Percentiles rank a stretch among this genome's conserved stretches.
These are phyloP conservation scores for Musa troglodytarum DNA, from an alignment of 176 grass and related monocot genomes.

Conservation along the genomic window DNA sequence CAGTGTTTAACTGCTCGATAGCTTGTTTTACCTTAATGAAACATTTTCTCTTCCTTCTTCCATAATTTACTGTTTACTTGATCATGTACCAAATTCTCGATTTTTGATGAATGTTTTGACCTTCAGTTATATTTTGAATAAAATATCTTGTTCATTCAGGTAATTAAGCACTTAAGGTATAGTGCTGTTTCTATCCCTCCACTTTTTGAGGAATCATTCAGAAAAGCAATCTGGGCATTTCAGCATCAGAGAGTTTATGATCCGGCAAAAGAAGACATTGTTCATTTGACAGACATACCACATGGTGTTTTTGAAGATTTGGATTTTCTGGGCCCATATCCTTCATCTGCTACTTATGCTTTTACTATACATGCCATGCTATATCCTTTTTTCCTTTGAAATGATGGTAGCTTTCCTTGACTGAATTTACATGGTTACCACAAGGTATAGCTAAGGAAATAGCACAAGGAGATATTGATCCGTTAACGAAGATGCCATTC, in stretches of 20 bases:
- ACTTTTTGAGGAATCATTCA: slow-evolving; percentile 83
- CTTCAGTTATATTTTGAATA: background rate
- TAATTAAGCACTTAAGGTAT: slow-evolving; percentile 79
- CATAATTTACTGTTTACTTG: no score
- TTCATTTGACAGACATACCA: slow-evolving; percentile 56
- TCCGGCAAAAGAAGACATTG: slow-evolving; percentile 68
- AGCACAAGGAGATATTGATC: slow-evolving; percentile 78
- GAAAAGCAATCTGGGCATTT: slow-evolving; percentile 82
- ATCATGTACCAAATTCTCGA: no score
- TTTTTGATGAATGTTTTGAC: no score
- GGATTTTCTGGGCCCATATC: slow-evolving; percentile 99
- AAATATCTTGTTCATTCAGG: slow-evolving; percentile 31
- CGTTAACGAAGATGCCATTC: slow-evolving; percentile 69
- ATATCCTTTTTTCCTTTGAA: slow-evolving; percentile 1
- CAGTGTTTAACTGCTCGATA: background rate
- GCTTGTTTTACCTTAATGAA: no score
- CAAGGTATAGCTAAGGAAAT: slow-evolving; percentile 77
- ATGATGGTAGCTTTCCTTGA: slow-evolving; percentile 52
- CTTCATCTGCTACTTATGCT: slow-evolving; percentile 25
- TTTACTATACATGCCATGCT: background rate
- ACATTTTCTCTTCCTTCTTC: no score
- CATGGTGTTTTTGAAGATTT: slow-evolving; percentile 47
- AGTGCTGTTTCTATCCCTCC: slow-evolving; percentile 57
- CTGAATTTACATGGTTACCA: slow-evolving; percentile 58
- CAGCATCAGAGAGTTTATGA: slow-evolving; percentile 94